phyloP scores from a whole-genome alignment of 495 filamentous ascomycete species.

The Tetracladium setigerum region DNA sequence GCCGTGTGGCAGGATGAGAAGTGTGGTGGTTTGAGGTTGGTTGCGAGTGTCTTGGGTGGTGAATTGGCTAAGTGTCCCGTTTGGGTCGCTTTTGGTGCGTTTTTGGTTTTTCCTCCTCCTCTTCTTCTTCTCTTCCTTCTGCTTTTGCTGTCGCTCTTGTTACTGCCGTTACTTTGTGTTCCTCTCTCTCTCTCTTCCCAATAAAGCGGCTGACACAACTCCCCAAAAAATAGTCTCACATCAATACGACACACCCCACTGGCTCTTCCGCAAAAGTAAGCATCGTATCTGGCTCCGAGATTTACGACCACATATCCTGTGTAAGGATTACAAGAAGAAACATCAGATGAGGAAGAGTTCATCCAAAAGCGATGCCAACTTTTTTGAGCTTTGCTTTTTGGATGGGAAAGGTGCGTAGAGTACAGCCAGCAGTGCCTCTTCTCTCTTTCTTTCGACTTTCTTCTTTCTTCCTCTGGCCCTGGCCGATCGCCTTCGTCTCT shows the following conservation, averaged over 20 bases:
- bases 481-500: no score
- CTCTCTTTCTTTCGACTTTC: neutral
- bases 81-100: conserved; percentile 65
- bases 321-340: conserved; percentile 40
- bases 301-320: conserved; percentile 55
- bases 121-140: neutral
- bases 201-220: neutral
- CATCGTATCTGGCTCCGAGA: conserved; percentile 54
- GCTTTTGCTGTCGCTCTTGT: neutral
- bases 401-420: conserved; percentile 11
- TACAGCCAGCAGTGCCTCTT: neutral
- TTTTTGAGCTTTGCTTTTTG: conserved; percentile 19
- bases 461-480: neutral
- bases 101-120: no score
- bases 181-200: neutral
- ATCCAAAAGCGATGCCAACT: neutral
- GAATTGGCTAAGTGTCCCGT: conserved; percentile 48
- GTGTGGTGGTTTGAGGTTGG: conserved; percentile 51
- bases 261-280: conserved; percentile 44
- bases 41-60: conserved; percentile 42
- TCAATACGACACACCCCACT: conserved; percentile 44
- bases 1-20: conserved; percentile 61
- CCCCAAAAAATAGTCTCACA: conserved; percentile 52
- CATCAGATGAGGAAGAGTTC: conserved; percentile 11
- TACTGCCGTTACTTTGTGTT: neutral